Evolutionary conservation across 768 basidiomycete genomes (phyloP).

Genomic region (Xerocomellus amylosporus): DNA sequence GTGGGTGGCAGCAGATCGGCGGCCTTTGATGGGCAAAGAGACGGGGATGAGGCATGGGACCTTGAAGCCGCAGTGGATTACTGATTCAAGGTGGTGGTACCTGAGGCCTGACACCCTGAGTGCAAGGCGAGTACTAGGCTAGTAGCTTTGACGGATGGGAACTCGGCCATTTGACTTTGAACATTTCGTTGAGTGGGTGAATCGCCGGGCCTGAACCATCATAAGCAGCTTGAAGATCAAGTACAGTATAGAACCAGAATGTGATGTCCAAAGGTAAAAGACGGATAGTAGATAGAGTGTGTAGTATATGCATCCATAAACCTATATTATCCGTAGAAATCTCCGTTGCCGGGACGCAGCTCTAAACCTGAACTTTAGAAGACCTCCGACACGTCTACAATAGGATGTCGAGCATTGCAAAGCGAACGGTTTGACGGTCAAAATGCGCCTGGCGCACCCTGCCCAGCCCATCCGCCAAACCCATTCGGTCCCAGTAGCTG

Average conservation of each 20-base stretch:
- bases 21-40: no score
- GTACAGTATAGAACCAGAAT: background rate
- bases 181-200: no score
- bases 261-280: background rate
- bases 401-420: background rate
- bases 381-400: background rate
- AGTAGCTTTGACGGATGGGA: no score
- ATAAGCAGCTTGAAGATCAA: background rate
- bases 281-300: background rate
- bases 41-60: no score
- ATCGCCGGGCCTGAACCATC: background rate
- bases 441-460: slow-evolving; percentile 16
- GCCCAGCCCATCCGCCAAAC: slow-evolving; percentile 21
- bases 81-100: no score
- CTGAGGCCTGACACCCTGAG: no score
- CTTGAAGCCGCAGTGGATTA: no score
- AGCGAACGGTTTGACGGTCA: background rate
- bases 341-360: background rate
- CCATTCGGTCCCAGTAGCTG: slow-evolving; percentile 16
- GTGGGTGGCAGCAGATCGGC: no score
- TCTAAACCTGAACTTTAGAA: background rate
- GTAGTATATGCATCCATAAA: background rate
- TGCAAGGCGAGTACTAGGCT: no score
- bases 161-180: no score
- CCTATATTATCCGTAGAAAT: background rate